phyloP scores from a whole-genome alignment of 352 stramenopile species.

The Halophytophthora polymorphica region DNA sequence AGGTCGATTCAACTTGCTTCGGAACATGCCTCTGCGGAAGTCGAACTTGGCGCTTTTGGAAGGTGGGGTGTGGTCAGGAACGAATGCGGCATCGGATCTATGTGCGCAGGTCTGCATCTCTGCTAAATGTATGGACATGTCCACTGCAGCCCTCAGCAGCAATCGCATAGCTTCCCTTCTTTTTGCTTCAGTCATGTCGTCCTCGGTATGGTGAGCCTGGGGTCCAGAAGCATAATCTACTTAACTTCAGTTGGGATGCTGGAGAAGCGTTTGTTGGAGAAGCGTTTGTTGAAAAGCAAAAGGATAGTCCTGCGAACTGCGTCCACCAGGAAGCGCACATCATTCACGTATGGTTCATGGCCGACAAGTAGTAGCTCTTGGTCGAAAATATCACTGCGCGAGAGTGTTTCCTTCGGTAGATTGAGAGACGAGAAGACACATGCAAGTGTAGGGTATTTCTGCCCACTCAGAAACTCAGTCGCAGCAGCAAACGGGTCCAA shows the following conservation, averaged over 20 bases:
- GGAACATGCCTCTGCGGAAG: too few species aligned
- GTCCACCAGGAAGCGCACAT: neutral
- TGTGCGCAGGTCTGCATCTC: too few species aligned
- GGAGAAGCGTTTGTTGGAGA: constrained; percentile 6
- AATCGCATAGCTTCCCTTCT: neutral
- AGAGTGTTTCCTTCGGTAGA: neutral
- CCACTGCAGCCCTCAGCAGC: neutral
- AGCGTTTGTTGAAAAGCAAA: constrained; percentile 1
- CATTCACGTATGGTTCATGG: neutral
- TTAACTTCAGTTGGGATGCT: neutral
- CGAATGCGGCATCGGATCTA: too few species aligned
- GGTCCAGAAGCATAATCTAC: constrained; percentile 9
- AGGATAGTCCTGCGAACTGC: neutral
- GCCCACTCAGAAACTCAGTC: constrained; percentile 1
- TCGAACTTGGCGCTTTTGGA: too few species aligned
- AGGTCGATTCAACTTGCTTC: neutral
- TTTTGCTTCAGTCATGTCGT: neutral
- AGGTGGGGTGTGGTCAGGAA: too few species aligned
- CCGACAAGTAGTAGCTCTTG: constrained; percentile 1
- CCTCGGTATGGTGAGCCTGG: constrained; percentile 4
- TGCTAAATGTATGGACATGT: neutral
- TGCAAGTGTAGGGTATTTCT: constrained; percentile 5
- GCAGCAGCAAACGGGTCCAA: constrained; percentile 7
- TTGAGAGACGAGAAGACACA: constrained; percentile 2
- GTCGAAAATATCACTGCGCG: neutral